Evolutionary conservation across 352 stramenopile species (phyloP).

Genomic region (Phytophthora idaei): DNA sequence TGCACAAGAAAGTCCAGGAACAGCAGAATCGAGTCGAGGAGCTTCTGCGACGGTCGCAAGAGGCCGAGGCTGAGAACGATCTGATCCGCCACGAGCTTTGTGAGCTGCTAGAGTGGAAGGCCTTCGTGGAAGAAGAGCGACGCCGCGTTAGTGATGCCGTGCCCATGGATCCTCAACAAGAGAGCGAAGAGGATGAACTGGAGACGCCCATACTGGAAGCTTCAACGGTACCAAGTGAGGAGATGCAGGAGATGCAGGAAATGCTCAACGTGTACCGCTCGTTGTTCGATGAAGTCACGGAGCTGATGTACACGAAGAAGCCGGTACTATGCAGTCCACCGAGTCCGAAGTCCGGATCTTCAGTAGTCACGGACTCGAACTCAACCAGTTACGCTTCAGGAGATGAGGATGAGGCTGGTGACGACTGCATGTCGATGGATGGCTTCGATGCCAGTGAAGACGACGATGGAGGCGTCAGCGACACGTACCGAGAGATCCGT

Average conservation of each 20-base stretch:
- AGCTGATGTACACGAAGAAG: conserved; percentile 60
- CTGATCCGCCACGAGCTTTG: conserved; percentile 71
- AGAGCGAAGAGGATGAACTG: conserved; percentile 29
- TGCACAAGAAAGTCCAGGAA: conserved; percentile 59
- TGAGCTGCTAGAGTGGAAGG: conserved; percentile 79
- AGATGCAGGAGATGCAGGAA: conserved; percentile 58
- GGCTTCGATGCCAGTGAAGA: conserved; percentile 44
- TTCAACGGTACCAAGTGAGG: conserved; percentile 38
- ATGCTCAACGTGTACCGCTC: conserved; percentile 73
- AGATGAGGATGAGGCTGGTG: conserved; percentile 49
- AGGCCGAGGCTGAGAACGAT: conserved; percentile 72
- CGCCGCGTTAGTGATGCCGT: conserved; percentile 40
- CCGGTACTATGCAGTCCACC: conserved; percentile 45
- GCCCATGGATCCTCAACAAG: conserved; percentile 21
- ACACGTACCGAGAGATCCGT: conserved; percentile 61
- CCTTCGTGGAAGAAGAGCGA: conserved; percentile 56
- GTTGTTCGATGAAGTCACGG: conserved; percentile 65
- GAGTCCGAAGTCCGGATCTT: conserved; percentile 68
- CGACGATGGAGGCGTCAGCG: conserved; percentile 32
- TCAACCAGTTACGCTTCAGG: conserved; percentile 68
- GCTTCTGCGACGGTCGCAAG: conserved; percentile 35
- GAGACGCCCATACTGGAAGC: conserved; percentile 26
- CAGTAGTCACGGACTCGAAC: conserved; percentile 66
- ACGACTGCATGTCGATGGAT: conserved; percentile 42
- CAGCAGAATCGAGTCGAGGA: conserved; percentile 35